Conservation (phyloP, 805 yeast species). For the Saccharomycopsis oosterbeekiorum region DNA sequence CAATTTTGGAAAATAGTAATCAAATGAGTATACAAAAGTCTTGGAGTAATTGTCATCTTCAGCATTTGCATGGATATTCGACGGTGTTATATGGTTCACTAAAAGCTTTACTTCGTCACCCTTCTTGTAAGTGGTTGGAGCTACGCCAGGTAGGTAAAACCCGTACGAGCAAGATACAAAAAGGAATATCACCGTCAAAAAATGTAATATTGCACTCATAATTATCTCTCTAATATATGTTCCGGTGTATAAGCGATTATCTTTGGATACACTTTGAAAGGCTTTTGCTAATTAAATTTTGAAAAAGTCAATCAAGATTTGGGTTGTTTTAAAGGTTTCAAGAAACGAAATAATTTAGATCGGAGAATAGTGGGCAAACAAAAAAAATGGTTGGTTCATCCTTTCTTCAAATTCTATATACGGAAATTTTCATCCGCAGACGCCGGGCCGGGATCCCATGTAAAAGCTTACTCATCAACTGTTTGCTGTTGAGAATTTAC, state of each 20-base stretch:
- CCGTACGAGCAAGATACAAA: background rate
- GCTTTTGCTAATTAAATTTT: no score
- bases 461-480: no score
- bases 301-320: no score
- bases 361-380: no score
- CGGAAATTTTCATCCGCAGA: no score
- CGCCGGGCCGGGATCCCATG: no score
- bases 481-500: no score
- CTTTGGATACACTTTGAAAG: background rate
- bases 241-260: background rate
- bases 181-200: background rate
- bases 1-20: conserved; percentile 74
- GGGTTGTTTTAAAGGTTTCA: no score
- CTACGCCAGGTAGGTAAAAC: conserved; percentile 92
- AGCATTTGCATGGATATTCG: conserved; percentile 32
- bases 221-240: background rate
- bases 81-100: conserved; percentile 88
- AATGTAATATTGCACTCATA: background rate
- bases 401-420: no score
- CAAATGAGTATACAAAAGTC: conserved; percentile 62
- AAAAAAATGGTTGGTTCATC: no score
- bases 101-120: conserved; percentile 67
- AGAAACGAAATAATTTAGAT: no score
- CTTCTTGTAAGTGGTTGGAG: conserved; percentile 77
- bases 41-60: conserved; percentile 34